phyloP scores from a whole-genome alignment of 2,329 filamentous ascomycete genomes.

The Huntiella omanensis region DNA sequence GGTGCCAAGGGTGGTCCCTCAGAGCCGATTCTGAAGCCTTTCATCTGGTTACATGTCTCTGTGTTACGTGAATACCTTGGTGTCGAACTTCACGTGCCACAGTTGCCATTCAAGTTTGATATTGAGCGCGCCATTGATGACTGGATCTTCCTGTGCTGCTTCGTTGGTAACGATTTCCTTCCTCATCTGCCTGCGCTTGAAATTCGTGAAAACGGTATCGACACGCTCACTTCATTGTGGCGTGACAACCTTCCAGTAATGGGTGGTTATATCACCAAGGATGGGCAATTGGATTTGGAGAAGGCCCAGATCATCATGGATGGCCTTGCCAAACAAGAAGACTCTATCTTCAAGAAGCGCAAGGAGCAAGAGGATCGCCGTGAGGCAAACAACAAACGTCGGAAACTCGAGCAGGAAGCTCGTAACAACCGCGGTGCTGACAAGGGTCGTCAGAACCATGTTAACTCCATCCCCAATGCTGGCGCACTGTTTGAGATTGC shows the following conservation, averaged over 20 bases:
- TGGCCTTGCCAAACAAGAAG: constrained; percentile 80
- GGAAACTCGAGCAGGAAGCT: constrained; percentile 49
- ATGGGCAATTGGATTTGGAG: constrained; percentile 75
- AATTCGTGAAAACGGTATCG: constrained; percentile 92
- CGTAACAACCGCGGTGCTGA: constrained; percentile 14
- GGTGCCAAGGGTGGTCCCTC: constrained; percentile 23
- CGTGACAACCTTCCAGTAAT: constrained; percentile 76
- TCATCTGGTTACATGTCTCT: constrained; percentile 94
- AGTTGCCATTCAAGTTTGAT: constrained; percentile 75
- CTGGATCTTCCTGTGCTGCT: constrained; percentile 99
- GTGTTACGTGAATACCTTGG: constrained; percentile 84
- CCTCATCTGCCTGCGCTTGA: constrained; percentile 94
- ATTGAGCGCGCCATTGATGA: constrained; percentile 88
- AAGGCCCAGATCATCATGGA: constrained; percentile 75
- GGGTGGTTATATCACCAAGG: constrained; percentile 91
- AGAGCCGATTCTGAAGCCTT: constrained; percentile 49
- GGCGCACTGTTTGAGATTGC: constrained; percentile 9
- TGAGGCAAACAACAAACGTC: constrained; percentile 59
- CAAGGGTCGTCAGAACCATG: constrained; percentile 10
- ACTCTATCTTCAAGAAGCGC: constrained; percentile 76
- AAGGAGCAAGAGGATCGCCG: constrained; percentile 72
- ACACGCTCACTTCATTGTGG: constrained; percentile 94
- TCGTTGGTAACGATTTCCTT: constrained; percentile 95
- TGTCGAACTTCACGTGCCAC: constrained; percentile 68
- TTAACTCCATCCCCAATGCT: constrained; percentile 9